These are phyloP conservation scores for Spiromastix sp. DNA, from an alignment of 2,329 filamentous ascomycete genomes.

Conservation along the genomic window DNA sequence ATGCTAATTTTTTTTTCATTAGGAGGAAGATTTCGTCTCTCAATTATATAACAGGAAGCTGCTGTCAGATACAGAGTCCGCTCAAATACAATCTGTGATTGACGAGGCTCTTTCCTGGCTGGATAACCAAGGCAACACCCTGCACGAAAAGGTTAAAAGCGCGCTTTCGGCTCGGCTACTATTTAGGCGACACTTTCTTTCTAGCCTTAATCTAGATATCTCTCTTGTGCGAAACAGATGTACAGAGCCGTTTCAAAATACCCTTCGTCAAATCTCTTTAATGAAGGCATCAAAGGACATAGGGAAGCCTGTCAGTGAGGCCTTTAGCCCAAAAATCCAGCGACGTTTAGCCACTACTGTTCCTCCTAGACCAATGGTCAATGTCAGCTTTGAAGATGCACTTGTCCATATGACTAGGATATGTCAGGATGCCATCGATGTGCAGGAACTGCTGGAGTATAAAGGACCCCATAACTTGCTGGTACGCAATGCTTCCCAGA, in stretches of 20 bases:
- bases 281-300: constrained; percentile 53
- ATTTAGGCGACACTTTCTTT: constrained; percentile 48
- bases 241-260: constrained; percentile 20
- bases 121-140: constrained; percentile 21
- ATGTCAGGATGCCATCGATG: constrained; percentile 60
- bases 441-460: constrained; percentile 58
- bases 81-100: constrained; percentile 46
- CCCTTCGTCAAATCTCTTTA: constrained; percentile 37
- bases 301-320: constrained; percentile 57
- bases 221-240: constrained; percentile 21
- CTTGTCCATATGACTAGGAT: constrained; percentile 59
- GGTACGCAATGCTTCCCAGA: constrained; percentile 36
- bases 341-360: constrained; percentile 87
- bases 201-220: constrained; percentile 28
- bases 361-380: constrained; percentile 80
- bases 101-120: constrained; percentile 46
- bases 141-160: constrained; percentile 28
- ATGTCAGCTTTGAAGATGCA: constrained; percentile 62
- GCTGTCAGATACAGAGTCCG: constrained; percentile 51
- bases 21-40: constrained; percentile 95
- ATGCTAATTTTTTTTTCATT: too few relatives aligned
- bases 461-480: constrained; percentile 58
- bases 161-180: constrained; percentile 57
- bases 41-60: constrained; percentile 78
- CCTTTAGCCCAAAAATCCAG: constrained; percentile 85